Base-by-base conservation (phyloP, 345 rosid species). In the Ailanthus altissimus region DNA sequence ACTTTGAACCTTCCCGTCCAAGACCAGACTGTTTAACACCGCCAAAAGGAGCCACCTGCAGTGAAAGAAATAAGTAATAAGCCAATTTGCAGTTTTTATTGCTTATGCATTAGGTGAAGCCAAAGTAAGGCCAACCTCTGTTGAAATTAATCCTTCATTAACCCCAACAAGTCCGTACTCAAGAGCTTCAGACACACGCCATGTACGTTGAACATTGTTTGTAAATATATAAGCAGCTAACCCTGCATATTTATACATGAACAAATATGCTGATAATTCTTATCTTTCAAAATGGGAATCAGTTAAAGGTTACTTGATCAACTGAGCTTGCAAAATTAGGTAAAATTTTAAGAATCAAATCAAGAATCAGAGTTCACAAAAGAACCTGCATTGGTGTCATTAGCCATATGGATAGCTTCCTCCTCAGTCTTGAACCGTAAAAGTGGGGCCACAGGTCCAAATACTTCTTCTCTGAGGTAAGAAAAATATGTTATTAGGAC, bases 1-100 rank as follows among this genome's bases (percentile, higher is more conserved):
- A 96, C 86, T 93, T 93, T 77, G 98, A 96, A 80, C 98, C 99
- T 86, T 96, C 98, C 71, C 97, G 91, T 79, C 98, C 99, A 75
- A 93, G 93, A 79, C 97, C 97, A 67, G 98, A 93, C 80, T 96
- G 97, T 81, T 92, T 92, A 74, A 96, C 89, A 80, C 98, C 98
- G 59, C 98, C 99, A 81, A 95, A 95, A 79, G 99, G 99, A 86
- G 99, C 98, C 79, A 93, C 98, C 99, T 92, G 84, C 67, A 72
- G 57, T 58, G 69, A 60, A 75, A 42, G 32, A 66, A 65, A 56
- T 54, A 70, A 47, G 16, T 56, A 50, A 46, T 57, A 38, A 84
- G 66, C 61, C 26, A 70, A 73, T 59, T 77, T 71, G 38, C 65
- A 23, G 14, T 67, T 66, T 70, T 4, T 14, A 51, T 59, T 58